Evolutionary conservation across 2,329 filamentous ascomycete species (phyloP).

Genomic region (Helotiales sp.): DNA sequence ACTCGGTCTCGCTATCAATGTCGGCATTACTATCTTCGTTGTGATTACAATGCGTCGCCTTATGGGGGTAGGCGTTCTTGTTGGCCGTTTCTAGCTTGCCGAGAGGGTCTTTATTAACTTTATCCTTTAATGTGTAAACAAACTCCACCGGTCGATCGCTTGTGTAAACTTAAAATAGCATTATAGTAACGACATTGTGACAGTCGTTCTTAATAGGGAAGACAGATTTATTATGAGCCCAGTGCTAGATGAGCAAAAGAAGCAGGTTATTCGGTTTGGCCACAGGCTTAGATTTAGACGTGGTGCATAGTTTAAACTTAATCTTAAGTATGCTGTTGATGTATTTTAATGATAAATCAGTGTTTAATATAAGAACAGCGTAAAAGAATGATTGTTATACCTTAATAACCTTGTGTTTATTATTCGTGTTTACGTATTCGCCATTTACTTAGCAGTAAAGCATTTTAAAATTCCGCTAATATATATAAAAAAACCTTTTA

Average conservation of each 20-base stretch:
- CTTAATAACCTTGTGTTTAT: slow-evolving; percentile 27
- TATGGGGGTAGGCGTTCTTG: slow-evolving; percentile 4
- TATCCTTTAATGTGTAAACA: slow-evolving; percentile 36
- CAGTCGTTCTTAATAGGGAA: slow-evolving; percentile 36
- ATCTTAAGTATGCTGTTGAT: slow-evolving; percentile 29
- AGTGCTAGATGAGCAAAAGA: slow-evolving; percentile 32
- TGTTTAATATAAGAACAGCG: slow-evolving; percentile 16
- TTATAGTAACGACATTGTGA: slow-evolving; percentile 35
- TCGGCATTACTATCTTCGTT: slow-evolving; percentile 7
- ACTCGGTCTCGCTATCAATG: too few relatives aligned
- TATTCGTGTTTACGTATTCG: slow-evolving; percentile 20
- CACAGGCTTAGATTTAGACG: slow-evolving; percentile 31
- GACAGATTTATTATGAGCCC: slow-evolving; percentile 34
- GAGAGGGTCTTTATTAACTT: slow-evolving; percentile 33
- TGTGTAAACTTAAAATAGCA: slow-evolving; percentile 38
- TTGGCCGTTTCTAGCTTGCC: slow-evolving; percentile 29
- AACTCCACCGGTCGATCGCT: slow-evolving; percentile 36
- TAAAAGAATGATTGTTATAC: slow-evolving; percentile 14
- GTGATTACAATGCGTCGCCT: slow-evolving; percentile 5
- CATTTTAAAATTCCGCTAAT: not conserved
- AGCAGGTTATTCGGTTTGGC: slow-evolving; percentile 32
- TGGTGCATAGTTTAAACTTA: slow-evolving; percentile 25
- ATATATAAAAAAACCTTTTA: not conserved
- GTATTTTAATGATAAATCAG: slow-evolving; percentile 25
- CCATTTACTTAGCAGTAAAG: too few relatives aligned